Base-by-base conservation (phyloP, 208 protist genomes). In the Acanthamoeba castellanii region DNA sequence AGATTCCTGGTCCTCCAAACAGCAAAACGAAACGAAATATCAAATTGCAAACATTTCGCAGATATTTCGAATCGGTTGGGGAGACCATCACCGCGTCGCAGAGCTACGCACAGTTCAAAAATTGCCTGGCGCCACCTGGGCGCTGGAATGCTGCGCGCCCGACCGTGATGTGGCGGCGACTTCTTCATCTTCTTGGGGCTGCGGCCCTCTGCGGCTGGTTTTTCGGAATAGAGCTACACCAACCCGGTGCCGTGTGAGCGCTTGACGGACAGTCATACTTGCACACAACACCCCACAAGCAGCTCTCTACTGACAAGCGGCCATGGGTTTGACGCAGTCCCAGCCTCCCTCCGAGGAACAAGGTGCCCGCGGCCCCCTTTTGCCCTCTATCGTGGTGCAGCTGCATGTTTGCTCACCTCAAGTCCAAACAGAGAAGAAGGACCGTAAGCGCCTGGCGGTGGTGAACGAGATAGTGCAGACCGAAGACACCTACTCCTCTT, bases 401-500 rank as follows among this genome's bases (percentile, higher is more conserved):
- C 47, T 52, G n/a, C n/a, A n/a, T n/a, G n/a, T 74, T 74, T 74
- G 8, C 68, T 74, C 32, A 27, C 18, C 61, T 68, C 61, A 68
- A 47, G 45, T 9, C 45, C 45, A 47, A 34, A 72, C 78, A 85
- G 78, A 85, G 47, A 85, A 85, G 47, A 85, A 85, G 78, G 47
- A 85, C 78, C 78, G 78, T 27, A 22, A 85, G 78, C 34, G 78
- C 9, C 37, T 27, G 47, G 78, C 18, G 45, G 78, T 85, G 30
- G 78, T 85, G 78, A 85, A 85, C 30, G 78, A 85, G 47, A 85
- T 85, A 52, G 78, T 85, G 78, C 78, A 85, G 47, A 85, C 78
- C 20, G 78, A 85, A 59, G 78, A 85, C 25, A 85, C 45, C 78
- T 85, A 85, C 45, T 52, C 78, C 45, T 85, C 78, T 8, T 52